Conservation (phyloP, 73 alveolate species). For the Uronychia setigera region DNA sequence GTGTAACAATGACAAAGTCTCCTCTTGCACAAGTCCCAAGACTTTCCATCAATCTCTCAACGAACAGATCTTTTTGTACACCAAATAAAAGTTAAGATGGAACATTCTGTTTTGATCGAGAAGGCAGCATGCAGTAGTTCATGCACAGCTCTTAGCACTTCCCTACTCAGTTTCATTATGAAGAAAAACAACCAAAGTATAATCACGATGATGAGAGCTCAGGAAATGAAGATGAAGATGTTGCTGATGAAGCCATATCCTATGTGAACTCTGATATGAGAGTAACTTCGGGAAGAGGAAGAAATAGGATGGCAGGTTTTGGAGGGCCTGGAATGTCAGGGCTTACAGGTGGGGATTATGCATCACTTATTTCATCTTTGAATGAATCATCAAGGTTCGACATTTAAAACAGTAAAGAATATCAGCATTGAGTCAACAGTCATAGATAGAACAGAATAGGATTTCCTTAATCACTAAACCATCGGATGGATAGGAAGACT, state of each 20-base stretch:
- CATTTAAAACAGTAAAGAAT: not conserved
- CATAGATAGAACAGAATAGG: not conserved
- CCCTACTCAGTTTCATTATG: not conserved
- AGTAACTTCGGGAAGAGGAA: too few relatives aligned
- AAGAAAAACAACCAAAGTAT: not conserved
- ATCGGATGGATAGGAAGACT: too few relatives aligned
- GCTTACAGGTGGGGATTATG: not conserved
- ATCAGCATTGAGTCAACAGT: not conserved
- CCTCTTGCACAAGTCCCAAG: too few relatives aligned
- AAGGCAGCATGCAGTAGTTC: not conserved
- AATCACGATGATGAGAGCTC: not conserved
- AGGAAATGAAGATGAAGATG: not conserved
- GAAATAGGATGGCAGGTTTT: too few relatives aligned
- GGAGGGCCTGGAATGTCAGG: too few relatives aligned
- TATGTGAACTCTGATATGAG: not conserved
- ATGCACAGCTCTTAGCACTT: too few relatives aligned
- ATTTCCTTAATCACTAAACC: too few relatives aligned
- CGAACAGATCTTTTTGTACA: not conserved
- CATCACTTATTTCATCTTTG: not conserved
- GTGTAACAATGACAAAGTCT: too few relatives aligned
- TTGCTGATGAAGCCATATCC: not conserved
- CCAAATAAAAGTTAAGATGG: not conserved
- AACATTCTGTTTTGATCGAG: not conserved
- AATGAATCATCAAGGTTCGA: not conserved
- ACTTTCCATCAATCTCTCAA: not conserved